Percentiles rank a stretch among this genome's conserved stretches.
These are phyloP conservation scores for Lophiostoma macrostomum DNA, from an alignment of 495 filamentous ascomycete genomes.

Conservation along the genomic window DNA sequence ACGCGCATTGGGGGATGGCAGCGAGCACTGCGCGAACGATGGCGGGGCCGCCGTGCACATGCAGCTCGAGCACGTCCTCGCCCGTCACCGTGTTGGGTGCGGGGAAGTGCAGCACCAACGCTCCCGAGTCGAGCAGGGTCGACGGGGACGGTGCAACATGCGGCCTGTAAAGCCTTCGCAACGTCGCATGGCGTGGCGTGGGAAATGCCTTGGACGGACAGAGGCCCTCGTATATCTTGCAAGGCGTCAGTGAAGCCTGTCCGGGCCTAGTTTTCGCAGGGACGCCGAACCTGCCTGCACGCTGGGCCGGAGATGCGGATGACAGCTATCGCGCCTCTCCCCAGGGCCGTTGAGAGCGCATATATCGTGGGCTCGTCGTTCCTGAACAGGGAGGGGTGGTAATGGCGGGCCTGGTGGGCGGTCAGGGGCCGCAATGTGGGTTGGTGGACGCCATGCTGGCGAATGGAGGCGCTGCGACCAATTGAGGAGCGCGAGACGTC, in stretches of 20 bases:
- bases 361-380: conserved; percentile 65
- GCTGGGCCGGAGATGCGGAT: conserved; percentile 82
- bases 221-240: conserved; percentile 70
- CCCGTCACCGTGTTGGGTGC: conserved; percentile 81
- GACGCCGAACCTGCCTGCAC: conserved; percentile 35
- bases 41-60: conserved; percentile 89
- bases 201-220: conserved; percentile 65
- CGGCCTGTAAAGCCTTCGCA: conserved; percentile 76
- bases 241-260: conserved; percentile 15
- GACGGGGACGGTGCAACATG: conserved; percentile 32
- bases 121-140: conserved; percentile 71
- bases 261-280: too few relatives aligned
- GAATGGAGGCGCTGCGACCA: background rate
- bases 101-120: conserved; percentile 86
- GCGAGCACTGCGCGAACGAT: conserved; percentile 79
- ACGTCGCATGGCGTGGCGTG: conserved; percentile 69
- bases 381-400: conserved; percentile 1
- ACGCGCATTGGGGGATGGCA: conserved; percentile 60
- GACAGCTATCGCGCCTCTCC: conserved; percentile 86
- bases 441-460: background rate
- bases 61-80: conserved; percentile 87
- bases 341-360: conserved; percentile 82
- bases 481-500: conserved; percentile 1
- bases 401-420: background rate
- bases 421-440: conserved; percentile 2